Evolutionary conservation across 2,329 filamentous ascomycete genomes (phyloP).

Genomic region (Verticillium albo-atrum): DNA sequence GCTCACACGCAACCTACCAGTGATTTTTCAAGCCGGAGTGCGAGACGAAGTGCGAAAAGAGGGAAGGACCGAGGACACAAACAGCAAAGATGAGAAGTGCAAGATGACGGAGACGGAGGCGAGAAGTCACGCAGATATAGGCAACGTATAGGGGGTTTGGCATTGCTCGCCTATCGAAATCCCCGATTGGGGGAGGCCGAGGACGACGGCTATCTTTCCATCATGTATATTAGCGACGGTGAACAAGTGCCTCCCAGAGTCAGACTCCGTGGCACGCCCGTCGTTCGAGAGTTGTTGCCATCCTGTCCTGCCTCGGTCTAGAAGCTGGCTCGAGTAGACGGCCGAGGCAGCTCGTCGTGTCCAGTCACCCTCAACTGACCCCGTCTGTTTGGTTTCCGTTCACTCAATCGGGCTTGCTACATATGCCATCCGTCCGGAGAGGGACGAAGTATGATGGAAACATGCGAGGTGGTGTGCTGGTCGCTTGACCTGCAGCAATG

Average conservation of each 20-base stretch:
- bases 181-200: slow-evolving; percentile 6
- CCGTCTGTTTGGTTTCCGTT: neutral
- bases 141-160: too few species aligned
- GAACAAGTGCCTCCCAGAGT: neutral
- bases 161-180: neutral
- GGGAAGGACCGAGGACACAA: too few species aligned
- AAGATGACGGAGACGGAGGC: too few species aligned
- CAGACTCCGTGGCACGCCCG: neutral
- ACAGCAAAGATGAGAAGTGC: too few species aligned
- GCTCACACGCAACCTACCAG: too few species aligned
- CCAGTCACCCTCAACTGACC: neutral
- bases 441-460: neutral
- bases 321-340: neutral
- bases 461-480: neutral
- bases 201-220: neutral
- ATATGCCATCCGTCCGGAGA: neutral
- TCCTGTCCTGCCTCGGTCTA: neutral
- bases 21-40: too few species aligned
- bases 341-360: neutral
- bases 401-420: neutral
- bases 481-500: neutral
- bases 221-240: neutral
- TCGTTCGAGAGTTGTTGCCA: neutral
- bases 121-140: too few species aligned
- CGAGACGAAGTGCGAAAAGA: too few species aligned